Evolutionary conservation across 371 early-diverging fungal species (phyloP).

Genomic region (Fennellomyces sp.): DNA sequence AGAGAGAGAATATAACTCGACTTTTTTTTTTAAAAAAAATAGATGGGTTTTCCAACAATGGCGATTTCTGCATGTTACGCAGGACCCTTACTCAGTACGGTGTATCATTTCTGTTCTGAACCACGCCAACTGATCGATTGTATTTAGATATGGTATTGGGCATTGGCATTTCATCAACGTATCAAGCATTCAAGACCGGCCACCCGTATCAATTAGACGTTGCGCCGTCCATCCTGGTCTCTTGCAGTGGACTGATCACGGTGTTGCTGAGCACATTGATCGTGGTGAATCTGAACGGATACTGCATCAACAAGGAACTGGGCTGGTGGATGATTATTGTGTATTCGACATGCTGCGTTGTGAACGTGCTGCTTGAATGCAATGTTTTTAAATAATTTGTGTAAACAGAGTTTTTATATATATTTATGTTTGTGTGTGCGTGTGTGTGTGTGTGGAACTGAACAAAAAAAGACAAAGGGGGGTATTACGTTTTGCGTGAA

Average conservation of each 20-base stretch:
- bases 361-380: slow-evolving; percentile 55
- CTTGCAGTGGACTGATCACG: slow-evolving; percentile 52
- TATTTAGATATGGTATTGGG: slow-evolving; percentile 71
- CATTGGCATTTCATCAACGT: slow-evolving; percentile 73
- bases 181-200: slow-evolving; percentile 49
- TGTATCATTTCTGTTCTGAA: too few relatives aligned
- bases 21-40: background rate
- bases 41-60: slow-evolving; percentile 86
- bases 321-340: slow-evolving; percentile 61
- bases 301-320: slow-evolving; percentile 44
- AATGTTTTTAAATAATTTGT: slow-evolving; percentile 13
- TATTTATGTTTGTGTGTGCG: background rate
- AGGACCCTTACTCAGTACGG: slow-evolving; percentile 77
- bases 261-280: slow-evolving; percentile 53
- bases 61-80: slow-evolving; percentile 87
- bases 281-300: slow-evolving; percentile 54
- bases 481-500: background rate
- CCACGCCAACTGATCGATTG: too few relatives aligned
- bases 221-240: slow-evolving; percentile 60
- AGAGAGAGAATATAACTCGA: background rate
- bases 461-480: background rate
- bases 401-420: background rate
- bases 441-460: background rate
- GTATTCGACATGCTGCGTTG: slow-evolving; percentile 50
- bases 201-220: slow-evolving; percentile 47